Base-by-base conservation (phyloP, 371 early-diverging fungal species). In the Synchytrium microbalum region DNA sequence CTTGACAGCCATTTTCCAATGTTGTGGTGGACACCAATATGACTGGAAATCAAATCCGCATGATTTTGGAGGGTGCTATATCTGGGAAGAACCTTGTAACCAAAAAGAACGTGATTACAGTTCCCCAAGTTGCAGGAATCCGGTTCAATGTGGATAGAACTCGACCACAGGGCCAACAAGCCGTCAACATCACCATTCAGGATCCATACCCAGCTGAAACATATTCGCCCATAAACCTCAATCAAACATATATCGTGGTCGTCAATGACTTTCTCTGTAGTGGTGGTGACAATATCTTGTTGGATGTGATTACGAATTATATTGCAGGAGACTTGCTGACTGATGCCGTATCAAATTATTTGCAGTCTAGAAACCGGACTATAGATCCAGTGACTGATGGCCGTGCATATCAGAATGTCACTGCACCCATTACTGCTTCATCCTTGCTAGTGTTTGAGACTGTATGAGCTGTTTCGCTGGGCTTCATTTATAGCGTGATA, bases 261-360 rank as follows among this genome's bases (percentile, higher is more conserved):
- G 83, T 84, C 0, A 61, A 80, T 27, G 85, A 85, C 54, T 87
- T 79, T 72, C 52, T 83, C 25, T 69, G 79, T 27, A 70, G 61
- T 3, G 86, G 86, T 28, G 87, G 86, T 29, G 87, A 88, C 67
- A 79, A 78, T 51, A 72, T 86, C 55, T 63, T 82, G 32, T 61
- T 63, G 52, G 55, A 52, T 2, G 59, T 65, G 51, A 19, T 61
- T 51, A 32, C 53, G 58, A 16, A 60, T 26, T 52, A 14, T 23
- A 33, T 57, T 16, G 19, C 54, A 69, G n/a, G 74, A 24, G 23
- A 64, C 14, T 32, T 69, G 57, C 28, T 74, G 65, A 78, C 75
- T 54, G 61, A 68, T 54, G 70, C 69, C 0, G 19, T 79, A 32
- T 67, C 68, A 65, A 64, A 66, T 10, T 79, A 71, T 58, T 62